Base-by-base conservation (phyloP, 139 green algal genomes). In the Chlorella sorokiniana region DNA sequence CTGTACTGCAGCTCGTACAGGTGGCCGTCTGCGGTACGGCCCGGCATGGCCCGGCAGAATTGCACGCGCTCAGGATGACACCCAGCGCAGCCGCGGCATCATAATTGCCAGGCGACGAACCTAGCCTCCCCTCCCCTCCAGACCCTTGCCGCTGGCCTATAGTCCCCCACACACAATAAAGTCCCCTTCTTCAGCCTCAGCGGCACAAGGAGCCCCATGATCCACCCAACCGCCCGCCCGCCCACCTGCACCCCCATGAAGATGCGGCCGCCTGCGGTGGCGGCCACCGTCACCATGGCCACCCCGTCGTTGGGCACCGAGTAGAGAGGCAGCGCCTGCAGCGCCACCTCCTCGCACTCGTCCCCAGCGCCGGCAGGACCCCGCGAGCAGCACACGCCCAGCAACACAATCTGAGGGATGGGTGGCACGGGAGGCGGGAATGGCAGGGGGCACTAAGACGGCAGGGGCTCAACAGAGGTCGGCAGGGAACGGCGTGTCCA, bases 1-100 rank as follows among this genome's bases (percentile, higher is more conserved):
- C 51, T 64, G 86, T 99, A 99, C 65, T 87, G 52, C 31, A 99
- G 56, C 86, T 99, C 96, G 84, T 99, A 99, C 83, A 99, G 85
- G 74, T 96, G 89, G 7, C 95, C 95, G 79, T 99, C 95, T 81
- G 75, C 72, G 40, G 67, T 45, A 59, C 56, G n/a, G 23, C 56
- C 29, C 18, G 18, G 10, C 18, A 6, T 33, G 23, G 18, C 16
- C 18, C 56, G n/a, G 22, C 56, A 65, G 56, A 22, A 22, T 31
- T 31, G 22, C 18, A 29, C 29, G 16, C 14, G 48, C 14, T 11
- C 11, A 59, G 16, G 14, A 59, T 59, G 14, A 11, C 11, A 16
- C 48, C 16, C 48, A 25, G 11, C 14, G 48, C 48, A 25, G 48
- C 48, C 48, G 48, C 48, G 48, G 14, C 48, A 56, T 56, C 14